A percentile compares a stretch with the other conserved stretches of the same genome.
Evolutionary conservation across 2,329 filamentous ascomycete species (phyloP).

Genomic region (Claviceps arundinis): DNA sequence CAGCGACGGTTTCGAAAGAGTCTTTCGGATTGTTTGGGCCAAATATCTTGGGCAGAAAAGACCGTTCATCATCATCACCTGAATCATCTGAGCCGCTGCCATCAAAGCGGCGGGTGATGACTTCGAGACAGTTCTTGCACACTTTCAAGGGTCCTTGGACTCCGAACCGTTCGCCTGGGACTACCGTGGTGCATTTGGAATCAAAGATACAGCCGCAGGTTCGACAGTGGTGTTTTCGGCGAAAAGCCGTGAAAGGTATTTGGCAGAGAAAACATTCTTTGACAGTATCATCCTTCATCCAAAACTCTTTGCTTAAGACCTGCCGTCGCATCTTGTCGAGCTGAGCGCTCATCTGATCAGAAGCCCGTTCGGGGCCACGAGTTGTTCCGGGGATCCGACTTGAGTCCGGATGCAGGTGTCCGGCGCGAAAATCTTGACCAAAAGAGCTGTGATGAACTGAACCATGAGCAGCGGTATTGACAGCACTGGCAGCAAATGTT

Average conservation of each 20-base stretch:
- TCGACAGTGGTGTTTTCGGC: conserved; percentile 92
- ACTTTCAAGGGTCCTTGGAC: conserved; percentile 75
- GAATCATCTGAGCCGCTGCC: conserved; percentile 80
- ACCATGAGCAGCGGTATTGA: conserved; percentile 46
- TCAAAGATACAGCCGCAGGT: conserved; percentile 98
- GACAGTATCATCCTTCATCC: conserved; percentile 98
- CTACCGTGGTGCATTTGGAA: conserved; percentile 86
- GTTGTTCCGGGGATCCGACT: conserved; percentile 44
- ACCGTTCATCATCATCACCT: conserved; percentile 66
- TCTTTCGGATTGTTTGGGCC: conserved; percentile 27
- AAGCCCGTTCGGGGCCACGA: conserved; percentile 37
- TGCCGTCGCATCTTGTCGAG: conserved; percentile 68
- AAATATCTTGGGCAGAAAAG: conserved; percentile 52
- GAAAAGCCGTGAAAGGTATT: conserved; percentile 80
- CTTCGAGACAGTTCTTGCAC: conserved; percentile 82
- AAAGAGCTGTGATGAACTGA: conserved; percentile 46
- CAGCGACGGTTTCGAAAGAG: conserved; percentile 3
- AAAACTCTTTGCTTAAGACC: conserved; percentile 87
- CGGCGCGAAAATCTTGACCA: conserved; percentile 29
- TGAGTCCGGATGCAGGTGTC: conserved; percentile 31
- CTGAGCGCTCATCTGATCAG: conserved; percentile 45
- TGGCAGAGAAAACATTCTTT: conserved; percentile 94
- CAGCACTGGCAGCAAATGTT: conserved; percentile 41
- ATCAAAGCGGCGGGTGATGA: conserved; percentile 83
- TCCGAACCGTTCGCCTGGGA: conserved; percentile 76